phyloP scores from a whole-genome alignment of 495 filamentous ascomycete species.

The Penicillium tannophilum region DNA sequence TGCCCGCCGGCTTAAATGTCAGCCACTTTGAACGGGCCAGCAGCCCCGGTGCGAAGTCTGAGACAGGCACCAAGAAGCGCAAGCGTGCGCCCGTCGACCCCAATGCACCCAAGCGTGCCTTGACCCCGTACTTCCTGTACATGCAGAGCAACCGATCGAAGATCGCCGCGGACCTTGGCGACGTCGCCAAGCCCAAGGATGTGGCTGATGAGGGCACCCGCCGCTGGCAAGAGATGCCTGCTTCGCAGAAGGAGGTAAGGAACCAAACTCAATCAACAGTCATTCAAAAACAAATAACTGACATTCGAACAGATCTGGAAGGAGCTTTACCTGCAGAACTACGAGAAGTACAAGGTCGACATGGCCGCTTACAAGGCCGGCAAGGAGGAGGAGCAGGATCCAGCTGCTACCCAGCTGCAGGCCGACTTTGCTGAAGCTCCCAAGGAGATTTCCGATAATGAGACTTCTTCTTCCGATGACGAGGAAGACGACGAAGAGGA shows the following conservation, averaged over 20 bases:
- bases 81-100: slow-evolving; percentile 83
- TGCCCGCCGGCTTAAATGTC: slow-evolving; percentile 50
- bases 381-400: slow-evolving; percentile 54
- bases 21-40: slow-evolving; percentile 41
- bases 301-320: slow-evolving; percentile 63
- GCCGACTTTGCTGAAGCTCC: slow-evolving; percentile 55
- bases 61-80: slow-evolving; percentile 77
- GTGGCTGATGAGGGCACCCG: slow-evolving; percentile 79
- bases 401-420: slow-evolving; percentile 54
- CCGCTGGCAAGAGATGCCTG: slow-evolving; percentile 76
- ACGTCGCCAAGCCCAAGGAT: slow-evolving; percentile 70
- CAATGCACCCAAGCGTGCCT: slow-evolving; percentile 88
- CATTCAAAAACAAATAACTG: neutral
- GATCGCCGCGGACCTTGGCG: slow-evolving; percentile 75
- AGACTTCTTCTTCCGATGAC: slow-evolving; percentile 30
- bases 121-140: slow-evolving; percentile 94
- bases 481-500: slow-evolving; percentile 40
- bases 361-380: slow-evolving; percentile 71
- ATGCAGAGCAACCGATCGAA: slow-evolving; percentile 78
- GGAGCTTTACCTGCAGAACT: slow-evolving; percentile 72
- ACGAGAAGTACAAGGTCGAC: slow-evolving; percentile 70
- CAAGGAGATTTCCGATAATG: slow-evolving; percentile 42
- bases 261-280: neutral
- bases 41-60: slow-evolving; percentile 43
- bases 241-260: slow-evolving; percentile 74